These are phyloP conservation scores for Byssothecium circinans DNA, from an alignment of 2,329 filamentous ascomycete genomes.

Conservation along the genomic window DNA sequence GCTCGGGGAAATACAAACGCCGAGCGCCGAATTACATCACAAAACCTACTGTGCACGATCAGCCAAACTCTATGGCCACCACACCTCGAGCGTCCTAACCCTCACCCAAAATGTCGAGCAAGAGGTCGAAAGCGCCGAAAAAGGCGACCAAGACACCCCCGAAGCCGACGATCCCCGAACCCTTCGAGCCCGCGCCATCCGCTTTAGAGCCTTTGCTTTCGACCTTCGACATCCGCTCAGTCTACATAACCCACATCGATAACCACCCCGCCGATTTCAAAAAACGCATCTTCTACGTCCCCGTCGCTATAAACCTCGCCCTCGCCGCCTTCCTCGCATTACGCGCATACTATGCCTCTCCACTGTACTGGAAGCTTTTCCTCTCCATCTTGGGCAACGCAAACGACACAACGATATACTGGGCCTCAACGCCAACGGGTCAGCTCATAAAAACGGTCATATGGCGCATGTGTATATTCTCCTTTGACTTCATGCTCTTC, in stretches of 20 bases:
- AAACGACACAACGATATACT: conserved; percentile 68
- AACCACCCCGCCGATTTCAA: conserved; percentile 70
- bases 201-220: conserved; percentile 67
- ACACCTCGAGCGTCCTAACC: neutral
- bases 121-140: conserved; percentile 18
- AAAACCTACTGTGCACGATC: neutral
- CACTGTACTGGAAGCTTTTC: conserved; percentile 72
- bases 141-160: conserved; percentile 14
- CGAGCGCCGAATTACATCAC: neutral
- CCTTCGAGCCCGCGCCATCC: conserved; percentile 68
- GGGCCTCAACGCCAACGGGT: conserved; percentile 54
- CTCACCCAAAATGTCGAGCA: neutral
- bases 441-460: conserved; percentile 60
- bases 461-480: conserved; percentile 65
- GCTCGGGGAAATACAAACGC: neutral
- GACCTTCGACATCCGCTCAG: conserved; percentile 65
- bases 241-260: conserved; percentile 88
- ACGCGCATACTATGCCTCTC: conserved; percentile 68
- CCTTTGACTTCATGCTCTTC: conserved; percentile 68
- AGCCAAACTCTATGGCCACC: neutral
- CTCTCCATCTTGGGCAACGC: conserved; percentile 65
- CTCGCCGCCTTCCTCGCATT: conserved; percentile 67
- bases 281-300: conserved; percentile 78
- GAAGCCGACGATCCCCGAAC: conserved; percentile 52
- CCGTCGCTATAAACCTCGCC: conserved; percentile 72